These are phyloP conservation scores for Dittrichia graveolens DNA, from an alignment of 129 eudicot species.

Conservation along the genomic window DNA sequence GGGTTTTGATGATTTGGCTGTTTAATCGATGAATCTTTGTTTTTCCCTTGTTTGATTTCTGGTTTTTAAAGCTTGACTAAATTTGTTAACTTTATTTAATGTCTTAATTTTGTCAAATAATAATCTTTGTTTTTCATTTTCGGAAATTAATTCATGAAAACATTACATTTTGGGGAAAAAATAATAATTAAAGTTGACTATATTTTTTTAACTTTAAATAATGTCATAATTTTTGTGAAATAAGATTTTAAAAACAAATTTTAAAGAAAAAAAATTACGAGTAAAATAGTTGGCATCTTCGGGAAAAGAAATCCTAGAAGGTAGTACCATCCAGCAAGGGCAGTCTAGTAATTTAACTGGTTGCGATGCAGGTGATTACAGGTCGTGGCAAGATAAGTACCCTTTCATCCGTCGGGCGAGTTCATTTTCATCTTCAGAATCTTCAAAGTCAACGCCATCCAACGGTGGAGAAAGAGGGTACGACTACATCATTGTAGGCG, in stretches of 20 bases:
- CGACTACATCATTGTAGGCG: constrained; percentile 87
- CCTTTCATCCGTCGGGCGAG: constrained; percentile 79
- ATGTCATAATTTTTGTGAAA: background rate
- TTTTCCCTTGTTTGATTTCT: constrained; percentile 23
- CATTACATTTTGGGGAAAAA: background rate
- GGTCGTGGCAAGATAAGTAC: constrained; percentile 46
- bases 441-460: constrained; percentile 39
- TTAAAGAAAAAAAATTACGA: background rate
- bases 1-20: constrained; percentile 6
- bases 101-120: no score
- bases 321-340: constrained; percentile 7
- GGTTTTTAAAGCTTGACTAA: background rate
- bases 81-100: no score
- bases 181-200: background rate
- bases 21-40: constrained; percentile 14
- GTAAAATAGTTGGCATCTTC: background rate
- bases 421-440: constrained; percentile 49
- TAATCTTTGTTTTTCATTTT: no score
- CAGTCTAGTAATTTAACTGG: background rate
- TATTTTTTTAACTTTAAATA: background rate
- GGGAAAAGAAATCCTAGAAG: constrained; percentile 23
- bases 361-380: constrained; percentile 44
- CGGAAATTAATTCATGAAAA: background rate
- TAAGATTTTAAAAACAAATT: background rate
- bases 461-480: constrained; percentile 37